A percentile compares a stretch with the other conserved stretches of the same genome.
These are phyloP conservation scores for Sporothrix inflata DNA, from an alignment of 2,329 filamentous ascomycete genomes.

Conservation along the genomic window DNA sequence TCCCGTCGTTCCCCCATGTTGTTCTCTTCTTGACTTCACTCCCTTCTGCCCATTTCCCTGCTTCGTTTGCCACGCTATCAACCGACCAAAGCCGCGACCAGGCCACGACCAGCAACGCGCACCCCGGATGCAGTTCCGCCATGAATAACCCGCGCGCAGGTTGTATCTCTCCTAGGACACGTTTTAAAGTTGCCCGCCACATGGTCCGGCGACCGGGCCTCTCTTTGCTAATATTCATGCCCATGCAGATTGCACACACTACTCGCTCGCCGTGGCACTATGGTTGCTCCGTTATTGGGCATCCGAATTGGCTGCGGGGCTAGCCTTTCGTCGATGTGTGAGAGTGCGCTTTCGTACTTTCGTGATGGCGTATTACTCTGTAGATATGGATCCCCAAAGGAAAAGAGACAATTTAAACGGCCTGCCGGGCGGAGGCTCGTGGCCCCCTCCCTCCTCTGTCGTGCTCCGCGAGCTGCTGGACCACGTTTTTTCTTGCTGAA, in stretches of 20 bases:
- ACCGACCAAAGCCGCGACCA: background rate
- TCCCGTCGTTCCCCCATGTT: background rate
- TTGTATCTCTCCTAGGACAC: conserved; percentile 17
- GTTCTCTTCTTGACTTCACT: background rate
- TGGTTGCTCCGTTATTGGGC: background rate
- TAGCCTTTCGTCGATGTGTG: background rate
- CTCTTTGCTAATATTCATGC: conserved; percentile 2
- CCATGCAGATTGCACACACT: background rate
- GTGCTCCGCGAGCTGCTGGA: background rate
- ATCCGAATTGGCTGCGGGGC: background rate
- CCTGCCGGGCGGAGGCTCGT: background rate
- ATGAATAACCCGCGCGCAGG: background rate
- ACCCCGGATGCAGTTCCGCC: conserved; percentile 5
- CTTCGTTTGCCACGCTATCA: background rate
- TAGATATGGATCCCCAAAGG: background rate
- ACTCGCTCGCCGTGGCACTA: background rate
- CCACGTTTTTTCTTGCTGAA: background rate
- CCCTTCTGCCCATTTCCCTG: background rate
- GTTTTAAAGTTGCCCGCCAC: conserved; percentile 13
- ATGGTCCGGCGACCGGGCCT: background rate
- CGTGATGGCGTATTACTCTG: background rate
- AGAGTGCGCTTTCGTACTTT: background rate
- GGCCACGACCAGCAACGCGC: background rate
- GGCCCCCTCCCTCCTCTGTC: background rate
- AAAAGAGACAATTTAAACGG: background rate